phyloP scores from a whole-genome alignment of 176 grass and related monocot species.

The Eleusine coracana region DNA sequence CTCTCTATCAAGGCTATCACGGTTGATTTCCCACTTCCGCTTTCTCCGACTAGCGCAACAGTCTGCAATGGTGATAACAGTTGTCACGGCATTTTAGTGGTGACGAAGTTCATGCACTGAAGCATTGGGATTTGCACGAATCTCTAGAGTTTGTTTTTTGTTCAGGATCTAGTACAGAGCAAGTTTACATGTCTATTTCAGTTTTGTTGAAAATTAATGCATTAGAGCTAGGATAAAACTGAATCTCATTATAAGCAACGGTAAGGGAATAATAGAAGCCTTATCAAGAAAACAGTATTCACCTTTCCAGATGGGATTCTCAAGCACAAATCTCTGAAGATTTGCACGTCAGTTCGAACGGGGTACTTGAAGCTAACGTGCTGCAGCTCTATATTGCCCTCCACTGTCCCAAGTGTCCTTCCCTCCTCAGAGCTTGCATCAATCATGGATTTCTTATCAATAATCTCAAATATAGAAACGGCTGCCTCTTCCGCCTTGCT shows the following conservation, averaged over 20 bases:
- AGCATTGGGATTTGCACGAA: not conserved
- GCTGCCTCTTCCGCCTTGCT: slow-evolving; percentile 68
- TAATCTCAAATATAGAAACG: slow-evolving; percentile 63
- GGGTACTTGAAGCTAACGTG: slow-evolving; percentile 73
- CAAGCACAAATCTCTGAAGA: slow-evolving; percentile 79
- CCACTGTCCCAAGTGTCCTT: slow-evolving; percentile 33
- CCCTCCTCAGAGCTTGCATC: slow-evolving; percentile 65
- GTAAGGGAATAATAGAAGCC: not conserved
- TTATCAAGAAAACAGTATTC: not conserved
- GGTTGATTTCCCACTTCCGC: slow-evolving; percentile 82
- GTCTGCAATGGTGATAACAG: slow-evolving; percentile 44
- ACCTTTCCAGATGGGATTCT: slow-evolving; percentile 70
- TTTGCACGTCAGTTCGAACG: slow-evolving; percentile 60
- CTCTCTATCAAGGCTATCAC: slow-evolving; percentile 76
- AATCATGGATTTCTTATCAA: slow-evolving; percentile 70
- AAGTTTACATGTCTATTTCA: not conserved
- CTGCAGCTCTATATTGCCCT: slow-evolving; percentile 70
- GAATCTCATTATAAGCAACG: slow-evolving; percentile 2
- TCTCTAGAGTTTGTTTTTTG: not conserved
- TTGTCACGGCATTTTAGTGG: not conserved
- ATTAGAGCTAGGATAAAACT: not conserved
- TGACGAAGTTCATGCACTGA: not conserved
- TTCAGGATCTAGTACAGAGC: not conserved
- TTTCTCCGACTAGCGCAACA: slow-evolving; percentile 77
- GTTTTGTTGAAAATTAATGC: not conserved